Base-by-base conservation (phyloP, 495 filamentous ascomycete species). In the Podospora tetraspora region DNA sequence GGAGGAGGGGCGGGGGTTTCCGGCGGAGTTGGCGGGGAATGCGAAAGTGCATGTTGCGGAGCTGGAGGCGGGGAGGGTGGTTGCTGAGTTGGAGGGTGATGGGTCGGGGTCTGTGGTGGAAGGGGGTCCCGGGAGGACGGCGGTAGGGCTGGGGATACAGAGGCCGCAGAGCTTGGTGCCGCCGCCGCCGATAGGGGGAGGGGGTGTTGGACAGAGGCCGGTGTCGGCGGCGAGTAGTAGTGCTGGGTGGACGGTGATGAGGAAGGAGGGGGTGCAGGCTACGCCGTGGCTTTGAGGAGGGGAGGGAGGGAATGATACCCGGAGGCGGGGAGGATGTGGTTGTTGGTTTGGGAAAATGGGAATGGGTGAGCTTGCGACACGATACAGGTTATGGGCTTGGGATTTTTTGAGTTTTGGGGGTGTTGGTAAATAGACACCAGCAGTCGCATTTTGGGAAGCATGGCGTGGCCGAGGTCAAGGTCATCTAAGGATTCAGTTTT, bases 191-290 rank as follows among this genome's bases (percentile, higher is more conserved):
- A 60, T 24, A 29, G 23, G 59, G 16, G 27, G 24, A 27, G 59
- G 59, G 19, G 23, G 27, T 27, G n/a, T n/a, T n/a, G 27, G 59
- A n/a, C 3, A 3, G 24, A 52, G 43, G 43, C 43, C 67, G 16
- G 43, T 56, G 30, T 57, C 67, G 23, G 61, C 25, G 22, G 65
- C 65, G 32, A 63, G 58, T 25, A 63, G 24, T 24, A 70, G 65
- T 21, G 23, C 59, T 1, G 68, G 37, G 12, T 72, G 71, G 71
- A 72, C 65, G 11, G 71, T 63, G 1, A 66, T 58, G 67, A 60
- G 67, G 29, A 27, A 64, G 27, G 67, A 64, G 13, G 63, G n/a
- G 23, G 64, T 27, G 6, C 60, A 57, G 67, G 29, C 70, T 32
- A 68, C 27, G 37, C 66, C 70, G 12, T 71, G 66, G 66, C 30